Conservation (phyloP, 2,329 filamentous ascomycete genomes). For the Aspergillus uvarum region DNA sequence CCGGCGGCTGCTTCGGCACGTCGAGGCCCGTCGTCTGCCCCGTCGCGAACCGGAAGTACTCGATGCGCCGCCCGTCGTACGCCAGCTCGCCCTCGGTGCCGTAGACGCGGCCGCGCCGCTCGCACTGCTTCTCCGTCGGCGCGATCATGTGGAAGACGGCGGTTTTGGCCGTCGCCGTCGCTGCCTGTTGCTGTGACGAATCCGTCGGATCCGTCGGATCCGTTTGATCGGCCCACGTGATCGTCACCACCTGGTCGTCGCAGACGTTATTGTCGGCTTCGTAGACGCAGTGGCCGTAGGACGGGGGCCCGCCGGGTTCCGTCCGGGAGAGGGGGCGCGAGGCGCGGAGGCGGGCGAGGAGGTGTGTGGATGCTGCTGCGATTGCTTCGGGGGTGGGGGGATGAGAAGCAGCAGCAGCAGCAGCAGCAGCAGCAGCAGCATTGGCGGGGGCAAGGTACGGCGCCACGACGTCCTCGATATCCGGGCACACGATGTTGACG, state of each 20-base stretch:
- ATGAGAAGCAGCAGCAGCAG: too few species aligned
- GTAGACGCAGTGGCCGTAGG: constrained; percentile 95
- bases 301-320: constrained; percentile 54
- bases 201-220: too few species aligned
- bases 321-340: constrained; percentile 50
- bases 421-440: too few species aligned
- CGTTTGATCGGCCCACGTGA: constrained; percentile 62
- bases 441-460: too few species aligned
- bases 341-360: constrained; percentile 51
- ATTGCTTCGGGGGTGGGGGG: too few species aligned
- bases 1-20: constrained; percentile 59
- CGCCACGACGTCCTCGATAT: constrained; percentile 74
- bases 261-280: constrained; percentile 91
- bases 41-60: constrained; percentile 69
- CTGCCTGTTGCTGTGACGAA: not conserved
- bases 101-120: constrained; percentile 81
- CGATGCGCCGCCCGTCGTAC: constrained; percentile 78
- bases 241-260: constrained; percentile 87
- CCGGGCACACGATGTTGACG: constrained; percentile 82
- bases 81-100: constrained; percentile 82
- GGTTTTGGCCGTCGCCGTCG: constrained; percentile 65
- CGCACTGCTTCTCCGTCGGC: constrained; percentile 81
- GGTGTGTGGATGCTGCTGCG: constrained; percentile 49
- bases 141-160: constrained; percentile 94
- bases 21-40: constrained; percentile 54